Base-by-base conservation (phyloP, 2,329 filamentous ascomycete genomes). In the Paracoccidioides lutzii region DNA sequence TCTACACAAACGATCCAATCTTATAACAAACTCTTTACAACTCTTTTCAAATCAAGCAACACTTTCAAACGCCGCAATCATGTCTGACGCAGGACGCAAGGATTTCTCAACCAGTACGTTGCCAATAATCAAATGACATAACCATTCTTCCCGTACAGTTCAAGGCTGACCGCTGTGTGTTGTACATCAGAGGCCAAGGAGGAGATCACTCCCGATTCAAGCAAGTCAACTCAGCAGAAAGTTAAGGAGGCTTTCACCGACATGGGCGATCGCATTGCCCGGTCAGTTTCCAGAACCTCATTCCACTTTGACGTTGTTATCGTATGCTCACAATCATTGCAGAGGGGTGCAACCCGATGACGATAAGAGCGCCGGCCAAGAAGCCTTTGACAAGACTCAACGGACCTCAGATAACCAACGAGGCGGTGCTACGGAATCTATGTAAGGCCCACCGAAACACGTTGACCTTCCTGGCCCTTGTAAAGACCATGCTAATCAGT, bases 1-100 rank as follows among this genome's bases (percentile, higher is more conserved):
- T n/a, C 46, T 37, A 50, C 38, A 12, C 46, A 22, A 37, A 10
- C 46, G 28, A 15, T n/a, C 33, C n/a, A 50, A 38, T 32, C 4
- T 41, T 52, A 32, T 14, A 10, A 15, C 22, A 28, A 46, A 30
- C 10, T 46, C 4, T 5, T 32, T 42, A 40, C 6, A 3, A 38
- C 33, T 33, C 32, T n/a, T 33, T 48, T 48, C 28, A 32, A 51
- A 28, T 44, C 12, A 28, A 33, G 15, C 33, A 32, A 44, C 7
- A 12, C n/a, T 33, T 55, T 45, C 14, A 22, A 7, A 45, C 22
- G 8, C 49, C 46, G 54, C 53, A 57, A 79, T 63, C 67, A 82
- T 82, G 80, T 79, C 81, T 76, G 81, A 83, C 72, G 54, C 70
- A 63, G 76, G 75, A 66, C 80, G 81, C 78, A 83, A 84, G 73